A percentile compares a stretch with the other conserved stretches of the same genome.
These are phyloP conservation scores for Penicillium sp. DNA, from an alignment of 2,329 filamentous ascomycete species.

Conservation along the genomic window DNA sequence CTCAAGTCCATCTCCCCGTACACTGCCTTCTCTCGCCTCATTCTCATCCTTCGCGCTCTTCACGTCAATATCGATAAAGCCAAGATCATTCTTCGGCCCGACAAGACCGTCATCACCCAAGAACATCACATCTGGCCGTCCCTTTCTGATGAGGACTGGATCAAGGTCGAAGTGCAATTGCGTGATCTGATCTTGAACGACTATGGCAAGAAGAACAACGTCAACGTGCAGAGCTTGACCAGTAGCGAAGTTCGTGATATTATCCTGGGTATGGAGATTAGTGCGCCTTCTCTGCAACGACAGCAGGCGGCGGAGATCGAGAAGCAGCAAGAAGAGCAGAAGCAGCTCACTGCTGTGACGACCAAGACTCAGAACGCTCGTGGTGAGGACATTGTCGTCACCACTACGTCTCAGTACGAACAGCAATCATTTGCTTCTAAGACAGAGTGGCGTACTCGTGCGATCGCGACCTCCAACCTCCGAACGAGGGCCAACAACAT, in stretches of 20 bases:
- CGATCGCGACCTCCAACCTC: constrained; percentile 93
- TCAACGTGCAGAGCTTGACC: constrained; percentile 95
- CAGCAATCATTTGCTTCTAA: constrained; percentile 97
- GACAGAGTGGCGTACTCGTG: constrained; percentile 96
- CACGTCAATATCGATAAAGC: constrained; percentile 99
- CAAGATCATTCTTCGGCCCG: constrained; percentile 87
- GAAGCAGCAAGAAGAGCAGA: constrained; percentile 96
- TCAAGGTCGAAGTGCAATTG: constrained; percentile 97
- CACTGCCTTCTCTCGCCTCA: constrained; percentile 92
- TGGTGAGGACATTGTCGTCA: constrained; percentile 96
- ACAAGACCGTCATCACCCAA: constrained; percentile 97
- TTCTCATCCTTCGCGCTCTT: constrained; percentile 87
- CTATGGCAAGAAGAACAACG: constrained; percentile 99
- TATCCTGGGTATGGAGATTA: constrained; percentile 99
- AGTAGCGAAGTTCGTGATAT: constrained; percentile 97
- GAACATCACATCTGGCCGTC: constrained; percentile 99
- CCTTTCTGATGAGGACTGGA: constrained; percentile 93
- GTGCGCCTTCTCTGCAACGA: constrained; percentile 93
- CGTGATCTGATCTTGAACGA: constrained; percentile 96
- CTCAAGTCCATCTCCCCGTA: constrained; percentile 97
- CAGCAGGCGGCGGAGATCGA: constrained; percentile 98
- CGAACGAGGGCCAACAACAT: constrained; percentile 95
- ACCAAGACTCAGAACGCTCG: constrained; percentile 98
- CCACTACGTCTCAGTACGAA: constrained; percentile 96
- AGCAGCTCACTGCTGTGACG: constrained; percentile 92